These are phyloP conservation scores for Protea cynaroides DNA, from an alignment of 164 flowering plant genomes.

Conservation along the genomic window DNA sequence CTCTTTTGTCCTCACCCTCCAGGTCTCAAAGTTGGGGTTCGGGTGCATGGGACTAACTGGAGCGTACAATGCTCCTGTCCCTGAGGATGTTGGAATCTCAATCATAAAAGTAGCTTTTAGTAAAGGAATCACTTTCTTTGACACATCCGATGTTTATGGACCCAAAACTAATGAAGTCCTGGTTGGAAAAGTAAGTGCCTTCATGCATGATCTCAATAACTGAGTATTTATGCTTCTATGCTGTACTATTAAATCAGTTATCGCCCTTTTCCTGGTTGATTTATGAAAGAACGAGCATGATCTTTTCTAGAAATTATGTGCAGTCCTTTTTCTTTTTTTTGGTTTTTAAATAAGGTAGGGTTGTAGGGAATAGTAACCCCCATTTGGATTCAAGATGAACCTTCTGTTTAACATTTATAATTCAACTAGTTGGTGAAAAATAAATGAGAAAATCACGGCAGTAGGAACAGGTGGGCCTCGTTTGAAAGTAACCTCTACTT, in stretches of 20 bases:
- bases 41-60: conserved; percentile 60
- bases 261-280: not conserved
- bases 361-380: not conserved
- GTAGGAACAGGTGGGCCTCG: not conserved
- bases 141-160: conserved; percentile 59
- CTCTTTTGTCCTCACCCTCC: not conserved
- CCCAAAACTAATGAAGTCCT: conserved; percentile 44
- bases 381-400: not conserved
- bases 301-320: not conserved
- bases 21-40: conserved; percentile 66
- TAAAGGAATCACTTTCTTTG: conserved; percentile 63
- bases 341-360: not conserved
- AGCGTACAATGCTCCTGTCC: conserved; percentile 37
- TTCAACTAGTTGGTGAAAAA: not conserved
- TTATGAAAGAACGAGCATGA: not conserved
- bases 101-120: conserved; percentile 40
- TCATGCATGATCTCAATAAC: not conserved
- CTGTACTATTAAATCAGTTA: not conserved
- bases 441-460: not conserved
- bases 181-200: conserved; percentile 41
- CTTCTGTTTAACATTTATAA: not conserved
- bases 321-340: not conserved
- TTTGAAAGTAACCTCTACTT: not conserved
- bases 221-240: not conserved
- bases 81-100: conserved; percentile 46